phyloP scores from a whole-genome alignment of 768 basidiomycete species.

The Amanita muscaria region DNA sequence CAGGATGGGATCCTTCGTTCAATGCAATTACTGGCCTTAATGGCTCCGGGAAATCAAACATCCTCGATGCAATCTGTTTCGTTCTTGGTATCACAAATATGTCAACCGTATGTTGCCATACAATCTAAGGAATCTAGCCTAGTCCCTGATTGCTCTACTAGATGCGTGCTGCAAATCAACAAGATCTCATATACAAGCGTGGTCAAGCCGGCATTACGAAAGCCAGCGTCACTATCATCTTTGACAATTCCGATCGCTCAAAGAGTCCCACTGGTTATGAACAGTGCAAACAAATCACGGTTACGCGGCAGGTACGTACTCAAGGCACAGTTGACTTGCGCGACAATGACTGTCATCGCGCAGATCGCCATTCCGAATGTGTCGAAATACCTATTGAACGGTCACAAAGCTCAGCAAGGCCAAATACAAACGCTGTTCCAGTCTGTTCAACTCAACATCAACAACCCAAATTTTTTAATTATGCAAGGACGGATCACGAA shows the following conservation, averaged over 20 bases:
- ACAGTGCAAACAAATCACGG: constrained; percentile 81
- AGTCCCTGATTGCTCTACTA: too few species aligned
- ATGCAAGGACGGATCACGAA: too few species aligned
- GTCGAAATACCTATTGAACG: constrained; percentile 92
- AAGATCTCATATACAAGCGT: too few species aligned
- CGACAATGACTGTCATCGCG: too few species aligned
- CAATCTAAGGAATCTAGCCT: too few species aligned
- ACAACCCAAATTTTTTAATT: constrained; percentile 99
- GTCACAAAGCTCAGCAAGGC: constrained; percentile 85
- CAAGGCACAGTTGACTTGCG: too few species aligned
- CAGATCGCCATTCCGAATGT: constrained; percentile 91
- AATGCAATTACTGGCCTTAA: constrained; percentile 97
- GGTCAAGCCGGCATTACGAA: too few species aligned
- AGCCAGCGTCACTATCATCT: too few species aligned
- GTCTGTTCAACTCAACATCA: constrained; percentile 96
- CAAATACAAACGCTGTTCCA: constrained; percentile 88
- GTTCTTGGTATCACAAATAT: constrained; percentile 97
- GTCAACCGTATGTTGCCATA: constrained; percentile 66
- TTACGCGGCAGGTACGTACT: constrained; percentile 87
- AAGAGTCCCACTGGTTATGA: constrained; percentile 78
- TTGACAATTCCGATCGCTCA: too few species aligned
- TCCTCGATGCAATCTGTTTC: constrained; percentile 98
- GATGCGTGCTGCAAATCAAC: too few species aligned
- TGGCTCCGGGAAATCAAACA: constrained; percentile 97
- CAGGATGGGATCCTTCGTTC: constrained; percentile 96